These are phyloP conservation scores for Uronychia setigera DNA, from an alignment of 73 alveolate genomes.

Conservation along the genomic window DNA sequence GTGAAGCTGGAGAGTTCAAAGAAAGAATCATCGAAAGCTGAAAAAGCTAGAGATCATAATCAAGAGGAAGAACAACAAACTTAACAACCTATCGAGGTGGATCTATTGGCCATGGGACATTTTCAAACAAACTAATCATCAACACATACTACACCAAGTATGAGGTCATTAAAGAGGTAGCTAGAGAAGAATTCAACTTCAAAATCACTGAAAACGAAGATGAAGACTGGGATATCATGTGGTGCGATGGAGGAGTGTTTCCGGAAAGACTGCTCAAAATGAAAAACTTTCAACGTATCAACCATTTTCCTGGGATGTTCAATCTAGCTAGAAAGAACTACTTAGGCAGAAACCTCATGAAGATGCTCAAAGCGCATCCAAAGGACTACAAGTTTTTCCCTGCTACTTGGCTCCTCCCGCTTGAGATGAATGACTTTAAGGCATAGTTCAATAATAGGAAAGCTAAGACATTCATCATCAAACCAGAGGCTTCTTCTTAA, in stretches of 20 bases:
- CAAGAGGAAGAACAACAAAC: not conserved
- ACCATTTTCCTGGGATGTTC: constrained; percentile 93
- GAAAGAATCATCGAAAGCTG: not conserved
- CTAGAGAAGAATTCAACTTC: constrained; percentile 14
- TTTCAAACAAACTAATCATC: constrained; percentile 43
- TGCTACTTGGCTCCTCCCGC: constrained; percentile 85
- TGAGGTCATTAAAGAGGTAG: constrained; percentile 61
- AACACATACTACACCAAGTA: constrained; percentile 66
- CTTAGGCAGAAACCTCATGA: constrained; percentile 84
- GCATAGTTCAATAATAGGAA: constrained; percentile 10
- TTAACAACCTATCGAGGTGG: not conserved
- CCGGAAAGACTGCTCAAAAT: constrained; percentile 70
- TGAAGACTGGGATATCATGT: constrained; percentile 66
- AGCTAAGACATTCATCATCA: constrained; percentile 30
- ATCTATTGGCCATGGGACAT: not conserved
- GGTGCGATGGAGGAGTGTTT: constrained; percentile 74
- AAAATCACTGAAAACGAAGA: constrained; percentile 53
- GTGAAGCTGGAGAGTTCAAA: not conserved
- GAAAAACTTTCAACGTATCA: constrained; percentile 83
- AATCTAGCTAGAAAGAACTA: constrained; percentile 91
- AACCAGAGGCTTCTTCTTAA: constrained; percentile 46
- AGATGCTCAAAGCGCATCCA: constrained; percentile 74
- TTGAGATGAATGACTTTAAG: constrained; percentile 42
- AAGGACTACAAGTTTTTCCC: constrained; percentile 83
- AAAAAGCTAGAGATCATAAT: no score